These are phyloP conservation scores for Irpex sp. DNA, from an alignment of 1,284 basidiomycete species.

Conservation along the genomic window DNA sequence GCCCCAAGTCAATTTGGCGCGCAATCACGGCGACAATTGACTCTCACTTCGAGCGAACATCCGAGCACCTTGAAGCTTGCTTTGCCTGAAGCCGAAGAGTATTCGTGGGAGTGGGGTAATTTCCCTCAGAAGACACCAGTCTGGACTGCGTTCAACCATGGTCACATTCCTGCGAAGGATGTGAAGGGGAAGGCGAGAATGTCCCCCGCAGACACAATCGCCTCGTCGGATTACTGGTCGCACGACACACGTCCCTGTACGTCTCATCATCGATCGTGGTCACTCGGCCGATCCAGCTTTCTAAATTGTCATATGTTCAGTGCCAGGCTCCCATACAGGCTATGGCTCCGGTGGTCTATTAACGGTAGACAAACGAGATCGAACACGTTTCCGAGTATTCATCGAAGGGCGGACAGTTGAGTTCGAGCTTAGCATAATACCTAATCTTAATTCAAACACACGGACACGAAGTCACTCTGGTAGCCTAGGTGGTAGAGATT, in stretches of 20 bases:
- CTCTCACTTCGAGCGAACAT: constrained; percentile 1
- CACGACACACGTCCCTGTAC: neutral
- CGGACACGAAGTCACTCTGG: constrained; percentile 11
- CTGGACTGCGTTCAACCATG: constrained; percentile 45
- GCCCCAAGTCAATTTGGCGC: constrained; percentile 15
- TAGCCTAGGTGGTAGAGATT: constrained; percentile 37
- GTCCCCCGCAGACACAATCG: constrained; percentile 12
- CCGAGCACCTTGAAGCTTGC: constrained; percentile 9
- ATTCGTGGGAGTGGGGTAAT: constrained; percentile 84
- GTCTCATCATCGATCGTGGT: neutral
- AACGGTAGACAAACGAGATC: constrained; percentile 45
- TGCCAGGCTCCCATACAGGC: neutral
- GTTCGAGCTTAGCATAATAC: constrained; percentile 62
- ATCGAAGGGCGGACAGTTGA: constrained; percentile 51
- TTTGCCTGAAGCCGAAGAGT: constrained; percentile 45
- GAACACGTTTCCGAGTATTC: constrained; percentile 49
- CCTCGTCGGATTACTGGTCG: constrained; percentile 3
- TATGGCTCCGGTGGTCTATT: constrained; percentile 54
- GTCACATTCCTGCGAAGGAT: constrained; percentile 10
- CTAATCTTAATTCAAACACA: constrained; percentile 1
- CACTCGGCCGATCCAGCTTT: too few species aligned
- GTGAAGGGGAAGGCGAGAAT: constrained; percentile 18
- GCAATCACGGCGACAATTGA: neutral
- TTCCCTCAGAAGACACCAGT: constrained; percentile 78
- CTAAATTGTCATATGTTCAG: neutral